Evolutionary conservation across 2,329 filamentous ascomycete species (phyloP).

Genomic region (Cryphonectria parasitica): DNA sequence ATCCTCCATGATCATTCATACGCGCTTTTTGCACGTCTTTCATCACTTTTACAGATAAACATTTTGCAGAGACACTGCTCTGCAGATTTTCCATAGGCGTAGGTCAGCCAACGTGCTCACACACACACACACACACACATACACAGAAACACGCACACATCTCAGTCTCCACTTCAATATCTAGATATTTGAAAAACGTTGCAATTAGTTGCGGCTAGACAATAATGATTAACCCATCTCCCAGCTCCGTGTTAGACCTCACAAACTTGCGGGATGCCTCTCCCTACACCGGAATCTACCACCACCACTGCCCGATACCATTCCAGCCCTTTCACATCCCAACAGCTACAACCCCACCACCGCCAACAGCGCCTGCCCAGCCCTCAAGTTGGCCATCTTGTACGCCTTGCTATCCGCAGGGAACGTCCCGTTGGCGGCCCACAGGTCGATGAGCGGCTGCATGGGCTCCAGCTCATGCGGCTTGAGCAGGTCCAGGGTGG

Average conservation of each 20-base stretch:
- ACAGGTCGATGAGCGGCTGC: slow-evolving; percentile 79
- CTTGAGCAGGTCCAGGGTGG: slow-evolving; percentile 70
- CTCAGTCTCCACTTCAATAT: no score
- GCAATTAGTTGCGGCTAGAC: no score
- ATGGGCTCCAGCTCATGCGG: slow-evolving; percentile 82
- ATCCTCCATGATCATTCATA: not conserved
- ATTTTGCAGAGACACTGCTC: not conserved
- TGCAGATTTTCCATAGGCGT: not conserved
- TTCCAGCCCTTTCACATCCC: not conserved
- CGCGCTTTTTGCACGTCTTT: not conserved
- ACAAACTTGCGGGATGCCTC: not conserved
- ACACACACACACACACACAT: no score
- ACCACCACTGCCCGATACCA: not conserved
- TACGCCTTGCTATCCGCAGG: slow-evolving; percentile 64
- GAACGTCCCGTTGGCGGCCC: slow-evolving; percentile 76
- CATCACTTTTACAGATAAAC: not conserved
- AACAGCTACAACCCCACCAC: slow-evolving; percentile 33
- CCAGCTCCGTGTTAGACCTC: not conserved
- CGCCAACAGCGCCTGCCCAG: slow-evolving; percentile 46
- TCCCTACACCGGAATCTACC: not conserved
- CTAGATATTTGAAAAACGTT: no score
- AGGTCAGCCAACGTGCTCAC: not conserved
- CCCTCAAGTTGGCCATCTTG: slow-evolving; percentile 53
- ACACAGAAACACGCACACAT: no score
- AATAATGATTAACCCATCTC: no score